Conservation (phyloP, 768 basidiomycete species). For the Boletus sp. region DNA sequence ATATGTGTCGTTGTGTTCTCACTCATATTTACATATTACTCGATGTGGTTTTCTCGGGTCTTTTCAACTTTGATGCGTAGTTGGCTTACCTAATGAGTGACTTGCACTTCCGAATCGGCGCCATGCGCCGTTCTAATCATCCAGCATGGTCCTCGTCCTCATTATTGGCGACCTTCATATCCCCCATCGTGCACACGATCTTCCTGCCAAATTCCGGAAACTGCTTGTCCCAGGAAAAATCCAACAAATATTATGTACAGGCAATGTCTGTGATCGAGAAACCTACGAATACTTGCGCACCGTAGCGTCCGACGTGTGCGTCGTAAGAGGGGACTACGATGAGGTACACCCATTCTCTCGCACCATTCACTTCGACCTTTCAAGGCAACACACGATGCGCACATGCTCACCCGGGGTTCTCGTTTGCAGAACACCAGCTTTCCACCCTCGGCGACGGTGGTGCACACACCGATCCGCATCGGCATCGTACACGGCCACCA, state of each 20-base stretch:
- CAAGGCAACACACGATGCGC: neutral
- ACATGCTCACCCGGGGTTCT: neutral
- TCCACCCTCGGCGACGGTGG: conserved; percentile 76
- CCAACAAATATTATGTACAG: conserved; percentile 95
- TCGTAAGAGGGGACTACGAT: conserved; percentile 94
- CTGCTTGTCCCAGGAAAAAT: conserved; percentile 95
- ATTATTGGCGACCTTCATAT: conserved; percentile 98
- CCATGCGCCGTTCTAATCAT: conserved; percentile 1
- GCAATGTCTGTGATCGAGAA: conserved; percentile 96
- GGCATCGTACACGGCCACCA: conserved; percentile 95
- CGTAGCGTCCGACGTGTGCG: conserved; percentile 89
- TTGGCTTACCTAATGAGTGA: conserved; percentile 27
- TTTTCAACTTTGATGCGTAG: neutral
- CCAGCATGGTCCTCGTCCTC: conserved; percentile 75
- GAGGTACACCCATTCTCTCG: conserved; percentile 54
- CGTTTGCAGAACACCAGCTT: conserved; percentile 57
- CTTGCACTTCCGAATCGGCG: neutral
- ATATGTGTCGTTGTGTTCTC: neutral
- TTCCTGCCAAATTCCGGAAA: conserved; percentile 96
- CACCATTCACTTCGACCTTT: neutral
- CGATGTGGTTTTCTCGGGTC: neutral
- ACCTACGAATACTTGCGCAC: conserved; percentile 95
- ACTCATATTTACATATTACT: neutral
- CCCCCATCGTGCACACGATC: conserved; percentile 84
- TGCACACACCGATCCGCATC: conserved; percentile 84